phyloP scores from a whole-genome alignment of 305 asterid species.

The Solanum hybrid region DNA sequence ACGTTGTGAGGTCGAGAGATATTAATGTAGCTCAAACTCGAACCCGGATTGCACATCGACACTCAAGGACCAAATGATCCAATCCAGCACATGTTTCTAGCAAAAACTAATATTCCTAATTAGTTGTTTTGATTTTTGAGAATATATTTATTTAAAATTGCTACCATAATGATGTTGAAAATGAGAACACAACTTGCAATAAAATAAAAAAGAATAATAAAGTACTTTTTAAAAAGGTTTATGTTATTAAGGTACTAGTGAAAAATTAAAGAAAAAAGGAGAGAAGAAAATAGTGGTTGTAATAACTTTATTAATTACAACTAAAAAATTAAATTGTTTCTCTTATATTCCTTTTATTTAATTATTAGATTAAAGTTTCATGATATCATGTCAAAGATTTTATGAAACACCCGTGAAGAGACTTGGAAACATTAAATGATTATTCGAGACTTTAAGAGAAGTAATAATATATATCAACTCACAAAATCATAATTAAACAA shows the following conservation, averaged over 20 bases:
- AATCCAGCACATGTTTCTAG: background rate
- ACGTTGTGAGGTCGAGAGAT: background rate
- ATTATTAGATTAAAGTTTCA: background rate
- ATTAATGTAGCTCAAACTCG: background rate
- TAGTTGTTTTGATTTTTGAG: background rate
- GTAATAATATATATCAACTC: background rate
- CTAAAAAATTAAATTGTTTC: background rate
- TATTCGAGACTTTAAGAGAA: background rate
- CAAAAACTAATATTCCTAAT: background rate
- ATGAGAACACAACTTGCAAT: background rate
- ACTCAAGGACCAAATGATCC: background rate
- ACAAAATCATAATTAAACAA: background rate
- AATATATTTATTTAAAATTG: background rate
- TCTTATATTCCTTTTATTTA: background rate
- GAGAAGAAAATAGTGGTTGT: background rate
- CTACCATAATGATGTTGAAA: background rate
- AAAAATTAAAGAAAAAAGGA: background rate
- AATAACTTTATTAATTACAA: background rate
- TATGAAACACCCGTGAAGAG: background rate
- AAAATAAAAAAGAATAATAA: background rate
- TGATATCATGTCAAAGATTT: background rate
- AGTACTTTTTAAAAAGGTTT: background rate
- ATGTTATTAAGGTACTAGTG: background rate
- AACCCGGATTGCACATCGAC: background rate
- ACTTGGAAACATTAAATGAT: background rate